Conservation (phyloP, 768 basidiomycete genomes). For the Boletus speciosus region DNA sequence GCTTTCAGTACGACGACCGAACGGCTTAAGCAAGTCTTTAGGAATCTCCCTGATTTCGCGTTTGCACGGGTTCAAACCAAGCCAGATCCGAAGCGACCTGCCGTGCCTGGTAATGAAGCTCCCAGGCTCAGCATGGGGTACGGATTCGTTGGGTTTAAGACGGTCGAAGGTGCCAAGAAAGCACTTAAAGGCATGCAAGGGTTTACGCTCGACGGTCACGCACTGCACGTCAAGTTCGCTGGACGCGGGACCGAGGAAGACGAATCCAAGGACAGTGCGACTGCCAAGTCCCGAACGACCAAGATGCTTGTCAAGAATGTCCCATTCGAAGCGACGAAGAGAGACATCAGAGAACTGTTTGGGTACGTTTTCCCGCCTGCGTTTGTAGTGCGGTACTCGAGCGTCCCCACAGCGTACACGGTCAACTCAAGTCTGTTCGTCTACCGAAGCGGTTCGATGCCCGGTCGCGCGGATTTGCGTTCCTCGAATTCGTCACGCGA, state of each 20-base stretch:
- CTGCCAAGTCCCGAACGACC: conserved; percentile 62
- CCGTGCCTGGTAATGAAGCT: conserved; percentile 28
- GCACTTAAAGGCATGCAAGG: conserved; percentile 78
- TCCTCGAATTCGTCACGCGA: conserved; percentile 88
- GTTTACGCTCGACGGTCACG: conserved; percentile 83
- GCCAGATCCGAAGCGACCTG: conserved; percentile 72
- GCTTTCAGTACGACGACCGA: conserved; percentile 87
- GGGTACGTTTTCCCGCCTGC: conserved; percentile 51
- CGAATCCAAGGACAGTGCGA: conserved; percentile 35
- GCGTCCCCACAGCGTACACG: conserved; percentile 61
- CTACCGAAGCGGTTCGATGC: conserved; percentile 90
- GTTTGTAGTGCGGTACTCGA: background rate
- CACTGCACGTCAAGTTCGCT: conserved; percentile 80
- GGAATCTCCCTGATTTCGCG: conserved; percentile 70
- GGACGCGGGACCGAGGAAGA: conserved; percentile 72
- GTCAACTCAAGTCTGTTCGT: conserved; percentile 90
- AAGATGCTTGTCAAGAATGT: conserved; percentile 99
- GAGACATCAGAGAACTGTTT: conserved; percentile 87
- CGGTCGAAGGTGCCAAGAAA: conserved; percentile 63
- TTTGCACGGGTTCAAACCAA: conserved; percentile 93
- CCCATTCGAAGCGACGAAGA: conserved; percentile 93
- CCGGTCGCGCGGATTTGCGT: conserved; percentile 90
- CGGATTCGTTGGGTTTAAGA: conserved; percentile 91
- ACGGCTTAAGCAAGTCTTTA: conserved; percentile 64
- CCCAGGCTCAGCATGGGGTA: conserved; percentile 88